A percentile compares a stretch with the other conserved stretches of the same genome.
Conservation (phyloP, 2,329 filamentous ascomycete species). For the Trichoderma sp. region DNA sequence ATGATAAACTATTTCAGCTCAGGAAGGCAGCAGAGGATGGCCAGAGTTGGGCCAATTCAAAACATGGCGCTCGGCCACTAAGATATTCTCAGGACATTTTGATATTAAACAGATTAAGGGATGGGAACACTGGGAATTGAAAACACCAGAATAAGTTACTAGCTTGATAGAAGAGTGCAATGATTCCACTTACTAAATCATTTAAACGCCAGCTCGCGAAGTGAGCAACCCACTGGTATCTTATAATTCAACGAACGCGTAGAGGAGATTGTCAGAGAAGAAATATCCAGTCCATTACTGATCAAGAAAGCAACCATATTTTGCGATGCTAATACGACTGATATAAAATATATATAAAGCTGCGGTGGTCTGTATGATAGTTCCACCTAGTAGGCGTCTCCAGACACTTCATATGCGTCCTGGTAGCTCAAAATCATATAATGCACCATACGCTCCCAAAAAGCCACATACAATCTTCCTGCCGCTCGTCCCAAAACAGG, state of each 20-base stretch:
- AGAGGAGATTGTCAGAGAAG: not conserved
- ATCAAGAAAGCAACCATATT: not conserved
- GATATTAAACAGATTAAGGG: not conserved
- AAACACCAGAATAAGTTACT: constrained; percentile 18
- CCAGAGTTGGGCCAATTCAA: constrained; percentile 26
- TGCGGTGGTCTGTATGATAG: not conserved
- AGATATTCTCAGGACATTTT: constrained; percentile 15
- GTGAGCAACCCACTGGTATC: not conserved
- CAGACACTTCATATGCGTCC: not conserved
- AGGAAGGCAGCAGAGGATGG: constrained; percentile 41
- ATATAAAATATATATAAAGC: not conserved
- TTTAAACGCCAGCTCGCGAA: not conserved
- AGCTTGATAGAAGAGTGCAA: constrained; percentile 29
- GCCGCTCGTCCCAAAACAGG: not conserved
- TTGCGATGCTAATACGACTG: not conserved
- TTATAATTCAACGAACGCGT: not conserved
- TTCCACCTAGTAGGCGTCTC: not conserved
- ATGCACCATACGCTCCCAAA: not conserved
- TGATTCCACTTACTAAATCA: constrained; percentile 13
- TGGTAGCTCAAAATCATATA: not conserved
- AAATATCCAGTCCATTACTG: not conserved
- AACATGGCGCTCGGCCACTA: constrained; percentile 22
- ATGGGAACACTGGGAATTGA: not conserved
- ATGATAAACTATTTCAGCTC: constrained; percentile 34
- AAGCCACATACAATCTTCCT: not conserved